Base-by-base conservation (phyloP, 768 basidiomycete species). In the Dacryopinax spathularia region DNA sequence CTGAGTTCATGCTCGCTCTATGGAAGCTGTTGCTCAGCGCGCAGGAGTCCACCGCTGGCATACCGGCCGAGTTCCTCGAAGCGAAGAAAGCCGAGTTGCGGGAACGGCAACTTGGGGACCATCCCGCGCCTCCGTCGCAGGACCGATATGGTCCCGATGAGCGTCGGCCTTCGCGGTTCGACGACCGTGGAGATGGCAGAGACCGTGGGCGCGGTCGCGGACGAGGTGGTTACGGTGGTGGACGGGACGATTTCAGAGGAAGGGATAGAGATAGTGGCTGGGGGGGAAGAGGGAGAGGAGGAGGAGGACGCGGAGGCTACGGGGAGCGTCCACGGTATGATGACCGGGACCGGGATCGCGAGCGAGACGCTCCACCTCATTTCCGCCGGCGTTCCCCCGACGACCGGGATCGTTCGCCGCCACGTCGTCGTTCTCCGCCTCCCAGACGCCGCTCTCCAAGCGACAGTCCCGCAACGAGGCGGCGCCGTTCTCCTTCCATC, bases 1-100 rank as follows among this genome's bases (percentile, higher is more conserved):
- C 89, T 0, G 73, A 78, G 0, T 99, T 99, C 75, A 96, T 96
- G 93, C 73, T 77, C 4, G 80, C 85, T 0, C 80, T 99, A 0
- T 99, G 96, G 96, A 84, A 80, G 27, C 79, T 98, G 4, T 78
- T 99, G n/a, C 77, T 98, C 2, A 93, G 95, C 68, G 96, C 96
- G 2, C 95, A 98, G 73, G 80, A 81, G 33, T 89, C 89, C 33
- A 82, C 87, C 1, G 88, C 89, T 10, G 93, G 93, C 65, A 89
- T 99, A 0, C 96, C 96, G 7, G 82, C 83, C 12, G 88, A 88
- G 12, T 89, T 95, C 70, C 82, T 96, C 1, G 91, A 96, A 68
- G 85, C 87, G 73, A 94, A 95, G 76, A 96, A 96, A 73, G 83
- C 84, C 69, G 92, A 95, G 72, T 85, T 95, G 82, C 80, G 88